Base-by-base conservation (phyloP, 2,329 filamentous ascomycete genomes). In the Fusarium camptoceras region DNA sequence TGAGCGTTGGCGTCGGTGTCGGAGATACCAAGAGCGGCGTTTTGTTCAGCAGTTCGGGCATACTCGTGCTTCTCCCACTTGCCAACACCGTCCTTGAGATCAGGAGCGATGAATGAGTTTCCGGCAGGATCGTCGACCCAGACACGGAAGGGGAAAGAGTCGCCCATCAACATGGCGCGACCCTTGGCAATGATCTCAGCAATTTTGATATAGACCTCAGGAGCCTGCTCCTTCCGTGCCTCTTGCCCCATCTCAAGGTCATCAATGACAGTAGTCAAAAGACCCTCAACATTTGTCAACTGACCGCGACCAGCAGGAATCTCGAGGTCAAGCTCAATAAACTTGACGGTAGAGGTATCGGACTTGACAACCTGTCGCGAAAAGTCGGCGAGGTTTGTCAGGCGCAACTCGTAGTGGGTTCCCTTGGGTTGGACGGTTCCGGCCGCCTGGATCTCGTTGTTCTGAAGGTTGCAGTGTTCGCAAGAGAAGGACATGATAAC, bases 401-500 rank as follows among this genome's bases (percentile, higher is more conserved):
- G 85, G 53, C 91, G 92, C 58, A 98, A 87, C 59, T 94, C 91
- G 82, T 95, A 97, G 78, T 92, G 93, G 22, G 89, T 86, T 56
- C 96, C 96, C 76, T 93, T 93, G 75, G 94, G 91, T 82, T 98
- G 96, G 67, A 98, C 95, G 74, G 94, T 89, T 66, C 94, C 94
- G 28, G 96, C 96, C 11, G 94, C 90, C 79, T 98, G 95, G 74
- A 99, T 92, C 76, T 98, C 95, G 80, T 94, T 94, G 84, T 98
- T 97, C 72, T 92, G 89, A 82, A 95, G 91, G 78, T 90, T 85
- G 83, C 96, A 99, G 81, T 98, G 89, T 8, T 93, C 90, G 85
- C 96, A 99, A 72, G 89, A 88, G 81, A 99, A 99, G 68, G 95
- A 98, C 91, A 98, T 97, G 80, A 99, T 89, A 76, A 99, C 94